Conservation (phyloP, 257 asterid species). For the Asclepias syriaca region DNA sequence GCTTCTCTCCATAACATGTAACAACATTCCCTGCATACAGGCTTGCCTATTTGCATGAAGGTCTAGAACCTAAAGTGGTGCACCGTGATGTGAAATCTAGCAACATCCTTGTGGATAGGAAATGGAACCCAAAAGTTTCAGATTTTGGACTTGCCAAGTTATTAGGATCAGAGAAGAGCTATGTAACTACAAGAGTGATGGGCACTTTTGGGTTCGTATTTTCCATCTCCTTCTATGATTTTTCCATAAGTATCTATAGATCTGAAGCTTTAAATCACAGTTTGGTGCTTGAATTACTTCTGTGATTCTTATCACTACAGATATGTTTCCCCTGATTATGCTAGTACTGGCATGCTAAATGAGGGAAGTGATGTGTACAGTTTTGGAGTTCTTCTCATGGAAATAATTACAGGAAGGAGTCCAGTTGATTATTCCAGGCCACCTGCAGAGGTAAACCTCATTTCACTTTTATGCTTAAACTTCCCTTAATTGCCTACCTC, state of each 20-base stretch:
- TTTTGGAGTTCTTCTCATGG: constrained; percentile 95
- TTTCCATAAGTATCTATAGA: not conserved
- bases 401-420: constrained; percentile 77
- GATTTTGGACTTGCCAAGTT: constrained; percentile 97
- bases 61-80: constrained; percentile 95
- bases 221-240: constrained; percentile 17
- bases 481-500: not conserved
- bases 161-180: constrained; percentile 84
- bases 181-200: constrained; percentile 96
- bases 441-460: constrained; percentile 73
- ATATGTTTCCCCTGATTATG: constrained; percentile 98
- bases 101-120: constrained; percentile 84
- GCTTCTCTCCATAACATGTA: constrained; percentile 1
- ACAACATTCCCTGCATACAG: constrained; percentile 29
- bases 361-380: constrained; percentile 94
- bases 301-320: constrained; percentile 34
- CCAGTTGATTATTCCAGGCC: constrained; percentile 93
- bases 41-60: constrained; percentile 95
- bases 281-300: constrained; percentile 2
- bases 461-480: not conserved
- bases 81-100: constrained; percentile 99
- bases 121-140: constrained; percentile 87
- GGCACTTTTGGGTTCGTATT: constrained; percentile 93
- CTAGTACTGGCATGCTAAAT: constrained; percentile 95
- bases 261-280: not conserved